Evolutionary conservation across 306 rosid genomes (phyloP), one percentile per base, ranked within the genome.

Genomic region (Astragalus glycyphyllos): DNA sequence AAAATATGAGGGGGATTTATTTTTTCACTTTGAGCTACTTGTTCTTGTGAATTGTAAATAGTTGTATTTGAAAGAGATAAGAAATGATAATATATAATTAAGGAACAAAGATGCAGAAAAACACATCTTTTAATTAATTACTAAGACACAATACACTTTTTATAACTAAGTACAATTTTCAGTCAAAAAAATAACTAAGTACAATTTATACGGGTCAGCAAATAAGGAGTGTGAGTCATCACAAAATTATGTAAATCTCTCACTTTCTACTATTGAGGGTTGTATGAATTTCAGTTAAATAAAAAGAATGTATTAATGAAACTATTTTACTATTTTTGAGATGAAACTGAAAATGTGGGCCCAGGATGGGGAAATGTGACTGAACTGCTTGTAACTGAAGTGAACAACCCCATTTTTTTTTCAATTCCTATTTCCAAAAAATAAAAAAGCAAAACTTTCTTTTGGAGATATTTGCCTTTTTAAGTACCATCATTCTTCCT

Each of bases 321-420:
- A 42, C 31, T 26, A 2, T 26, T 26, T 17, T 44, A 26, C 23
- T 26, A 44, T 50, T 5, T 64, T 3, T 64, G n/a, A 64, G 7
- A 45, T 31, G 34, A 15, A 50, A 61, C 15, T 26, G 42, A 72
- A 67, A 11, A 65, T 68, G 84, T 80, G 80, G 84, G 58, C 20
- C 77, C 58, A 7, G 5, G 16, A 54, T 40, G 17, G 34, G 17
- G 10, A 13, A 63, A 46, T 63, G 5, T 63, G 73, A 71, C 77
- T 54, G 40, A 46, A 44, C 12, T 17, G 41, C 53, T 59, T 73
- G 79, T 67, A 80, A 75, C 80, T 47, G 74, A 80, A 75, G 77
- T 47, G 74, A 80, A 69, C 11, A 11, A 55, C 7, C 75, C 34
- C 45, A 7, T 67, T 66, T 73, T 26, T 20, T 23, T 74, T 60